Percentiles rank a stretch among this genome's conserved stretches.
phyloP scores from a whole-genome alignment of 164 flowering plant genomes.

The Piper betle region DNA sequence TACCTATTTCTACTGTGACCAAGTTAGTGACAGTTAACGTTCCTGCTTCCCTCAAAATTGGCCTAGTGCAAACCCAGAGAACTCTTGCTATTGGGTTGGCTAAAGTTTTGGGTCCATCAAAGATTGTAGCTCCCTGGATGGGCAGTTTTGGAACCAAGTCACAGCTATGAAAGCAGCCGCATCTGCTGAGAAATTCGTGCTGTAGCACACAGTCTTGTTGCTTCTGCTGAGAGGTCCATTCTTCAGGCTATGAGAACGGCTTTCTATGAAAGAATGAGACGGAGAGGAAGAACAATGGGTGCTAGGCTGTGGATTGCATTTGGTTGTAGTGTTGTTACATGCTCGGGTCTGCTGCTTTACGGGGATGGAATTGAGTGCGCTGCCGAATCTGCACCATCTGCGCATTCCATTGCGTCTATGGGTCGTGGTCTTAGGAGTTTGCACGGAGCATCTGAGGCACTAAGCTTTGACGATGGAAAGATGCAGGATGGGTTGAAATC shows the following conservation, averaged over 20 bases:
- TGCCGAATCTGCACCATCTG: slow-evolving; percentile 65
- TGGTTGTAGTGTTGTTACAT: too few species aligned
- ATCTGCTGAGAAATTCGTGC: slow-evolving; percentile 69
- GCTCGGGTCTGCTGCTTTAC: too few species aligned
- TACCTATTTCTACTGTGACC: too few species aligned
- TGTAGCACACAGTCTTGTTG: slow-evolving; percentile 47
- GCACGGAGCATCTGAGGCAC: slow-evolving; percentile 37
- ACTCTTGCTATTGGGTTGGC: too few species aligned
- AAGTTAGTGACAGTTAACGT: too few species aligned
- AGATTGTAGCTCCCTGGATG: slow-evolving; percentile 27
- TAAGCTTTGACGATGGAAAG: slow-evolving; percentile 28
- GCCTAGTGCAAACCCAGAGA: too few species aligned
- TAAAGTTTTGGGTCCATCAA: slow-evolving; percentile 21
- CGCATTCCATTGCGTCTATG: slow-evolving; percentile 69
- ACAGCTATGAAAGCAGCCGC: slow-evolving; percentile 46
- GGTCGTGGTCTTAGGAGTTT: slow-evolving; percentile 76
- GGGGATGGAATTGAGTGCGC: slow-evolving; percentile 95
- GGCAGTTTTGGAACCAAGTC: slow-evolving; percentile 38
- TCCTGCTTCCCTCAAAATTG: too few species aligned
- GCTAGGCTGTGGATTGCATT: too few species aligned
- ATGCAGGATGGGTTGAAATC: slow-evolving; percentile 60
- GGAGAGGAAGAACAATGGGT: too few species aligned
- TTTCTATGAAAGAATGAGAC: slow-evolving; percentile 90
- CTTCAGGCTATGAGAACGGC: slow-evolving; percentile 78
- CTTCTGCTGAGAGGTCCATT: slow-evolving; percentile 74